Conservation (phyloP, 192 early-diverging fungal genomes). For the Phycomyces nitens region DNA sequence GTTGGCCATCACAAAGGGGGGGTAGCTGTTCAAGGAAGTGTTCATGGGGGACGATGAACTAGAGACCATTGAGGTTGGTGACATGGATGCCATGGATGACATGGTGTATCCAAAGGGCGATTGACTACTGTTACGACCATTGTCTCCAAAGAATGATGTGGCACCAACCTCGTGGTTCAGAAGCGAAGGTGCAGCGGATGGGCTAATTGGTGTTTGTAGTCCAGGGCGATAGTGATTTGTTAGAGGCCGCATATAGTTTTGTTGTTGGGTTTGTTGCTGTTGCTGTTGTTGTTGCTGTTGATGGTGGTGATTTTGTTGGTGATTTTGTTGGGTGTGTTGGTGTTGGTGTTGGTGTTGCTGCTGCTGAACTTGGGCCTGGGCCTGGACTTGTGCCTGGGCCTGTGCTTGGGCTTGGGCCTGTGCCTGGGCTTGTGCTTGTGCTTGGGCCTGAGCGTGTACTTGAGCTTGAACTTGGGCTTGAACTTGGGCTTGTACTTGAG, state of each 20-base stretch:
- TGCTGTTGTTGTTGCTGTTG: constrained; percentile 2
- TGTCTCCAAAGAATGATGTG: background rate
- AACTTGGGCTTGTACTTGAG: too few relatives aligned
- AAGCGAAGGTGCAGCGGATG: background rate
- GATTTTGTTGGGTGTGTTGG: background rate
- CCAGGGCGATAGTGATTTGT: background rate
- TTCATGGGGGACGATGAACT: background rate
- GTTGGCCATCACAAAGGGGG: background rate
- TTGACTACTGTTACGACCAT: background rate
- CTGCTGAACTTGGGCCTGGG: too few relatives aligned
- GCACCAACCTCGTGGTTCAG: background rate
- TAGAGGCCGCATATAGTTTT: background rate
- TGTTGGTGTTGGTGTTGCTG: background rate
- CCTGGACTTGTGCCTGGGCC: too few relatives aligned
- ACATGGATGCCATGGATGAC: constrained; percentile 3
- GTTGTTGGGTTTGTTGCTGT: background rate
- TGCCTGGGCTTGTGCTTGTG: too few relatives aligned
- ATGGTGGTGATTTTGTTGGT: background rate
- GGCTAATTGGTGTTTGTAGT: background rate
- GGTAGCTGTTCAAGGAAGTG: background rate
- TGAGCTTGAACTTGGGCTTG: too few relatives aligned
- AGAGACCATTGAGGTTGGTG: background rate
- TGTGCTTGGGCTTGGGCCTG: too few relatives aligned
- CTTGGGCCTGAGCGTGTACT: too few relatives aligned
- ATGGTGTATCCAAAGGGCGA: constrained; percentile 1